Evolutionary conservation across 179 eudicot species (phyloP).

Genomic region (Heliamphora ciliata): DNA sequence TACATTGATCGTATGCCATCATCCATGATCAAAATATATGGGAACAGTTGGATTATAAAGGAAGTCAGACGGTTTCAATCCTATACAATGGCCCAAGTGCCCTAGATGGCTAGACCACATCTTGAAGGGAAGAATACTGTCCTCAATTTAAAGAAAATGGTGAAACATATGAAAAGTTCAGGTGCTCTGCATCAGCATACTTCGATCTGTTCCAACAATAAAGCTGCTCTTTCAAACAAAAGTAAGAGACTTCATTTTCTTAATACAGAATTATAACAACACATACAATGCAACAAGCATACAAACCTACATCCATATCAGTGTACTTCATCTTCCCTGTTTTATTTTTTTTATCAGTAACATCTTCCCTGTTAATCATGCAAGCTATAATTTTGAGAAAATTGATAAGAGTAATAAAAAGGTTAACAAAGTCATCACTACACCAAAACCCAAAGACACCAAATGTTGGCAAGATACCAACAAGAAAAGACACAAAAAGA

Average conservation of each 20-base stretch:
- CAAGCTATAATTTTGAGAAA: too few species aligned
- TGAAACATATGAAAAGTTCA: not conserved
- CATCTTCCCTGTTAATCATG: too few species aligned
- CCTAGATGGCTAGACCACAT: constrained; percentile 1
- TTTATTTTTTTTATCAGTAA: too few species aligned
- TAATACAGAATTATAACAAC: not conserved
- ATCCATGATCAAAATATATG: not conserved
- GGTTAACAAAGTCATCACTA: too few species aligned
- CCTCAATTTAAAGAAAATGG: not conserved
- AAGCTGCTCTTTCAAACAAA: not conserved
- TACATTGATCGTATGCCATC: not conserved
- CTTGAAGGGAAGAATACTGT: too few species aligned
- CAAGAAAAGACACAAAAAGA: too few species aligned
- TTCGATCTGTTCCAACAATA: not conserved
- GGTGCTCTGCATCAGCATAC: not conserved
- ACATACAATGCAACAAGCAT: constrained; percentile 11
- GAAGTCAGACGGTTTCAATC: not conserved
- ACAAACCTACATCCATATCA: constrained; percentile 59
- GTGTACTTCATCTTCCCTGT: too few species aligned
- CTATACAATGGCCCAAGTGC: not conserved
- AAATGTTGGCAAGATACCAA: too few species aligned
- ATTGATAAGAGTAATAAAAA: too few species aligned
- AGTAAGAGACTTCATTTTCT: not conserved
- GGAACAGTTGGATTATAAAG: not conserved
- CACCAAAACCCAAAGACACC: too few species aligned